Conservation (phyloP, 768 basidiomycete genomes). For the Sarcodon aspratus region DNA sequence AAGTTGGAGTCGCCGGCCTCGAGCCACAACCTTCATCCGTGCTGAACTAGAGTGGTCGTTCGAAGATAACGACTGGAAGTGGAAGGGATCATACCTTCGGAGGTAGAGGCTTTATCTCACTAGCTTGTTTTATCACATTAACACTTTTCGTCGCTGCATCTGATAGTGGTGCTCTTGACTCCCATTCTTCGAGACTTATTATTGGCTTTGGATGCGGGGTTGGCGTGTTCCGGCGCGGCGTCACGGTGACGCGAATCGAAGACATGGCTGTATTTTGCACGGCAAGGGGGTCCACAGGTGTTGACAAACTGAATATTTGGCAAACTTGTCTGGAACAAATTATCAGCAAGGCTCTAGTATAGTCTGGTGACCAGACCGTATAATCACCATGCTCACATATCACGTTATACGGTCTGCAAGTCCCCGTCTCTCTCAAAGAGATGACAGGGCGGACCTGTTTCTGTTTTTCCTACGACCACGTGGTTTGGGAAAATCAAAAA, state of each 20-base stretch:
- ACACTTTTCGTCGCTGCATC: constrained; percentile 64
- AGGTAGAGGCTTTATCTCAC: constrained; percentile 53
- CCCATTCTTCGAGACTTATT: constrained; percentile 86
- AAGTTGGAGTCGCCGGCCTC: constrained; percentile 35
- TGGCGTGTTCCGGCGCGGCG: constrained; percentile 9
- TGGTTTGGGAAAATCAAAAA: no score
- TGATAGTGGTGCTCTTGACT: constrained; percentile 63
- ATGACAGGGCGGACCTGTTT: no score
- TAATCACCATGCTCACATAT: no score
- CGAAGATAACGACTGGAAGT: no score
- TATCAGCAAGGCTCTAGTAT: no score
- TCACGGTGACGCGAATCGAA: constrained; percentile 4
- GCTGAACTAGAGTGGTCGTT: constrained; percentile 23
- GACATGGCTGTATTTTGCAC: background rate
- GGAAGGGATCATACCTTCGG: constrained; percentile 45
- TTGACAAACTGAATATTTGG: no score
- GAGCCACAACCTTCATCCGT: constrained; percentile 25
- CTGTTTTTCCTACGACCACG: no score
- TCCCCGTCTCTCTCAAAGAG: no score
- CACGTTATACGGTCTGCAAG: no score
- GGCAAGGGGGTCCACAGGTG: no score
- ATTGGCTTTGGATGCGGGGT: constrained; percentile 27
- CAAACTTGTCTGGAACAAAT: no score
- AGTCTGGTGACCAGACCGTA: no score
- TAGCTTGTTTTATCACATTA: constrained; percentile 45